Conservation (phyloP, 345 rosid species). For the Triadica sebifera region DNA sequence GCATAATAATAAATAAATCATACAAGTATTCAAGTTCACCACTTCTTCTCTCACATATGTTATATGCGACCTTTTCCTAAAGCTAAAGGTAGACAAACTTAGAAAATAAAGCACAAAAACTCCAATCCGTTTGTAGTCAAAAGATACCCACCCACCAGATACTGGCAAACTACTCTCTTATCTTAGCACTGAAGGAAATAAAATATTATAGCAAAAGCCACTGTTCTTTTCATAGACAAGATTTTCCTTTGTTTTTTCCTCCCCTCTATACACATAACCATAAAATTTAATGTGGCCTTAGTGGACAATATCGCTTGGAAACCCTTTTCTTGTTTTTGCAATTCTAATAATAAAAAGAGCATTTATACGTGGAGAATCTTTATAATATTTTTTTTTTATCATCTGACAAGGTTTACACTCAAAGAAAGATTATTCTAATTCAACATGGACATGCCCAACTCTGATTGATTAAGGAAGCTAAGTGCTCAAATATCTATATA, state of each 20-base stretch:
- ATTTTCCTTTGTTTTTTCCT: too few species aligned
- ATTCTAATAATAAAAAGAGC: too few species aligned
- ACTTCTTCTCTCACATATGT: too few species aligned
- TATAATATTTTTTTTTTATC: not conserved
- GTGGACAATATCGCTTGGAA: too few species aligned
- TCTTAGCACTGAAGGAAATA: conserved; percentile 31
- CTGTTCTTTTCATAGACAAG: not conserved
- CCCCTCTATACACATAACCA: too few species aligned
- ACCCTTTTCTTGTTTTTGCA: too few species aligned
- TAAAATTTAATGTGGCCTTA: too few species aligned
- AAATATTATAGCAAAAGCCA: conserved; percentile 6
- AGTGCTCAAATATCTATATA: not conserved
- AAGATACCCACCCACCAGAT: conserved; percentile 17
- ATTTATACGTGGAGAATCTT: too few species aligned
- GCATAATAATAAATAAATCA: too few species aligned
- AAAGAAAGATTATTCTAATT: conserved; percentile 18
- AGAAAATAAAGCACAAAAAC: not conserved
- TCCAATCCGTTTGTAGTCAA: conserved; percentile 19
- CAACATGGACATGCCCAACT: not conserved
- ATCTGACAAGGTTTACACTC: conserved; percentile 15
- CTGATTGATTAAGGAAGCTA: too few species aligned
- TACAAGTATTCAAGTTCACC: too few species aligned
- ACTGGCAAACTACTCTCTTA: not conserved
- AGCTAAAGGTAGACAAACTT: not conserved
- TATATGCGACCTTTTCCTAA: not conserved